Base-by-base conservation (phyloP, 768 basidiomycete species). In the Termitomyces eurrhizus region DNA sequence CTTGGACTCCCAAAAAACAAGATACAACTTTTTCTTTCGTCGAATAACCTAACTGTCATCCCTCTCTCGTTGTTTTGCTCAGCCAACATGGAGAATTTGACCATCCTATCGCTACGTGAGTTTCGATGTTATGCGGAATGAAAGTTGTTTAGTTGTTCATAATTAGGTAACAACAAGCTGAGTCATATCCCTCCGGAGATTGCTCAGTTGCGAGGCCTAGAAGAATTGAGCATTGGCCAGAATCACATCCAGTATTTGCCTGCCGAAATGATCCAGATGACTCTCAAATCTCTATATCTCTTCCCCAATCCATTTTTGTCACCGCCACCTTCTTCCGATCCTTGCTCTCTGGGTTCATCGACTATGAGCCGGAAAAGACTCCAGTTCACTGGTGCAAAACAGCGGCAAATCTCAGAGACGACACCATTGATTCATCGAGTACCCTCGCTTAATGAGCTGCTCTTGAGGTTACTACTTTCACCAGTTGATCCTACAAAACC, bases 71-170 rank as follows among this genome's bases (percentile, higher is more conserved):
- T 92, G 4, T 88, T 89, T 67, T 50, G 60, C 7, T 51, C 41
- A 13, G 39, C 21, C 7, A 70, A 68, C 2, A 69, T 91, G 42
- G 70, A 80, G 2, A 80, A 82, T 52, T 68, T 91, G 46, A 86
- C 84, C 1, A 78, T 89, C 2, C 75, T 92, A 0, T 83, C 81
- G 56, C 70, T 92, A 37, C 79, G 90, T 91, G 66, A 53, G 88
- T 80, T 4, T 65, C 24, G 53, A 21, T 33, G 18, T 18, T 55
- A 13, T 21, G 21, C 14, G 4, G 9, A 37, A 53, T 14, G 44
- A 41, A 57, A 44, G 35, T 33, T 29, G 35, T 37, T 58, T 32
- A 32, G 75, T 75, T 44, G 18, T 36, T 45, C 1, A 26, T 55
- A 32, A 48, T 66, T 77, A 89, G 90, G 87, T 3, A 73, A 72